Evolutionary conservation across 1,139 yeast genomes (phyloP), one percentile per base, ranked within the genome.

Genomic region (Citeromyces hawaiiensis): DNA sequence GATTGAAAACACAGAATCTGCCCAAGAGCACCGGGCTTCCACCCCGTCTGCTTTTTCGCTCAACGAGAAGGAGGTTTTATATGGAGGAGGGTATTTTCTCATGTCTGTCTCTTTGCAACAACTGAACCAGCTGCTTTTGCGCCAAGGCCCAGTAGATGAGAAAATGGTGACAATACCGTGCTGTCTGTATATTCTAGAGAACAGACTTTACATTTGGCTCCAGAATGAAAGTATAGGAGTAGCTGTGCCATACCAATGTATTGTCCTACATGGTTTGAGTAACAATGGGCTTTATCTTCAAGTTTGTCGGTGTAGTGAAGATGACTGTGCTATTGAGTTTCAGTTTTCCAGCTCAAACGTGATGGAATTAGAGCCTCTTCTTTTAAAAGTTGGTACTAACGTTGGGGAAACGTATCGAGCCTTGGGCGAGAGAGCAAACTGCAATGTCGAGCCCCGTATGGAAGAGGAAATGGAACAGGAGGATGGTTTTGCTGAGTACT

Each of bases 1-100:
- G 43, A 48, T 56, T 36, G 73, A 67, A 43, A 66, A 67, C 50
- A 66, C 73, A 8, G 57, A 66, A 11, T 61, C 63, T 4, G 49
- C 53, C 13, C 43, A 50, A 11, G 49, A 54, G 19, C 67, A 61
- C 46, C 66, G 57, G 40, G 52, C 63, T 5, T 61, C 63, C 19
- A 61, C 66, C 2, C 73, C 73, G 1, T 70, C 63, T 37, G 47
- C 51, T 36, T 67, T 62, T 46, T 55, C 64, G 9, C 48, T 58
- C 16, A 59, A 64, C 42, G 72, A 68, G 47, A 65, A 66, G 47
- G 54, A 59, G 43, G 64, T 68, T 23, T 48, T 68, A 8, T 61
- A 64, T 44, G 67, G 63, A 4, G 72, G 72, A 1, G 4, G 68
- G 67, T 3, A 45, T 46, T 25, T 61, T 46, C 40, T 38, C 13